Evolutionary conservation across 2,329 filamentous ascomycete genomes (phyloP).

Genomic region (Diaporthe longicolla): DNA sequence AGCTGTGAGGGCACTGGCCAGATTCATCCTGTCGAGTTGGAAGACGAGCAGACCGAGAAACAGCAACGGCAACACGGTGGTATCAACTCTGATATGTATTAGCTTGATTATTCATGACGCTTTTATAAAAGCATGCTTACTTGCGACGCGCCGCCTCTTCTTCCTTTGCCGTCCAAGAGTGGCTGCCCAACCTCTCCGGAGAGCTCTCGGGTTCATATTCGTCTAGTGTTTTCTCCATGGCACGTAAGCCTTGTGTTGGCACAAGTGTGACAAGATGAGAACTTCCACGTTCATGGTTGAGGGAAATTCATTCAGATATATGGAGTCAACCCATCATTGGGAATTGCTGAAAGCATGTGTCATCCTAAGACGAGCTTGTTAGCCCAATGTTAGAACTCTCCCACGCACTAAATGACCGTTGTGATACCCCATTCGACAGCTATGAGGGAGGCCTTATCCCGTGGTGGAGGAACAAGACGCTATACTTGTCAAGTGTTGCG

Average conservation of each 20-base stretch:
- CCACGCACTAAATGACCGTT: background rate
- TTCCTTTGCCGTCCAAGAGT: conserved; percentile 6
- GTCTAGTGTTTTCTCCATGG: background rate
- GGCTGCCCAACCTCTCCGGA: background rate
- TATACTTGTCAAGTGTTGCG: conserved; percentile 16
- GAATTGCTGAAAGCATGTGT: background rate
- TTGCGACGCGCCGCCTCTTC: background rate
- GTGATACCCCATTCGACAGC: background rate
- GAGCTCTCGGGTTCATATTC: background rate
- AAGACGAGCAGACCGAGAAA: conserved; percentile 65
- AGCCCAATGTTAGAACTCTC: too few relatives aligned
- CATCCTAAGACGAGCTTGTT: too few relatives aligned
- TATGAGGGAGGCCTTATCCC: conserved; percentile 50
- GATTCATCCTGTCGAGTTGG: conserved; percentile 67
- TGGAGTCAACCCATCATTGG: too few relatives aligned
- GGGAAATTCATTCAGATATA: background rate
- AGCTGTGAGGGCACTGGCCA: conserved; percentile 64
- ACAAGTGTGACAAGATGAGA: background rate
- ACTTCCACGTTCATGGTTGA: background rate
- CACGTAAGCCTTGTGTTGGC: too few relatives aligned
- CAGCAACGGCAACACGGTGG: conserved; percentile 61
- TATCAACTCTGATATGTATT: conserved; percentile 45
- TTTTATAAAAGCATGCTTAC: background rate
- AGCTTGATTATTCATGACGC: background rate
- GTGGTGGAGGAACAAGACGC: conserved; percentile 6